A percentile compares a stretch with the other conserved stretches of the same genome.
Conservation (phyloP, 2,329 filamentous ascomycete genomes). For the Colletotrichum tropicale region DNA sequence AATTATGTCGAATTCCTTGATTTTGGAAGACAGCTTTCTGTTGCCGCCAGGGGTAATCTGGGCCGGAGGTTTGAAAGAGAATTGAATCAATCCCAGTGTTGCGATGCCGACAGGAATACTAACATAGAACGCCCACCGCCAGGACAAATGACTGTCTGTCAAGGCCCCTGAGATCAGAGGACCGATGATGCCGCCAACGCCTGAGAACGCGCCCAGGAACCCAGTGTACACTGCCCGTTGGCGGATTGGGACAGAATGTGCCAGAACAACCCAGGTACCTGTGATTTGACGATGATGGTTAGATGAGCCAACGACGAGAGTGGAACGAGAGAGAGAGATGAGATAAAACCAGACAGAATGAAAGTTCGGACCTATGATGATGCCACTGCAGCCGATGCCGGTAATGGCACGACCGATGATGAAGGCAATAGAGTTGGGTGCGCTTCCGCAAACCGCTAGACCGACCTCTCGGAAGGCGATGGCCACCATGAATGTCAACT, state of each 20-base stretch:
- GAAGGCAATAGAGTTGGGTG: slow-evolving; percentile 35
- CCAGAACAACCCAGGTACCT: slow-evolving; percentile 41
- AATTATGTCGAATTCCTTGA: slow-evolving; percentile 26
- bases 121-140: slow-evolving; percentile 34
- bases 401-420: slow-evolving; percentile 41
- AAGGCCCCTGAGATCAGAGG: slow-evolving; percentile 32
- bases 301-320: not conserved
- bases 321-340: not conserved
- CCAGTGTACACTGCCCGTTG: slow-evolving; percentile 39
- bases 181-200: slow-evolving; percentile 33
- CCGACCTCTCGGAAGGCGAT: slow-evolving; percentile 29
- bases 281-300: slow-evolving; percentile 28
- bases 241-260: slow-evolving; percentile 35
- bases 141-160: slow-evolving; percentile 29
- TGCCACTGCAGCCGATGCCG: slow-evolving; percentile 38
- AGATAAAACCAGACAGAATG: not conserved
- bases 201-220: slow-evolving; percentile 40
- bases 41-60: slow-evolving; percentile 11
- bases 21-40: not conserved
- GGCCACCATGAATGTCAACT: slow-evolving; percentile 27
- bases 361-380: slow-evolving; percentile 29
- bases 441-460: slow-evolving; percentile 26
- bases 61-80: slow-evolving; percentile 22
- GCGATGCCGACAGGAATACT: slow-evolving; percentile 31
- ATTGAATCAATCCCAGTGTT: slow-evolving; percentile 27